A percentile compares a stretch with the other conserved stretches of the same genome.
Evolutionary conservation across 768 basidiomycete species (phyloP).

Genomic region (Pleurotus platypus): DNA sequence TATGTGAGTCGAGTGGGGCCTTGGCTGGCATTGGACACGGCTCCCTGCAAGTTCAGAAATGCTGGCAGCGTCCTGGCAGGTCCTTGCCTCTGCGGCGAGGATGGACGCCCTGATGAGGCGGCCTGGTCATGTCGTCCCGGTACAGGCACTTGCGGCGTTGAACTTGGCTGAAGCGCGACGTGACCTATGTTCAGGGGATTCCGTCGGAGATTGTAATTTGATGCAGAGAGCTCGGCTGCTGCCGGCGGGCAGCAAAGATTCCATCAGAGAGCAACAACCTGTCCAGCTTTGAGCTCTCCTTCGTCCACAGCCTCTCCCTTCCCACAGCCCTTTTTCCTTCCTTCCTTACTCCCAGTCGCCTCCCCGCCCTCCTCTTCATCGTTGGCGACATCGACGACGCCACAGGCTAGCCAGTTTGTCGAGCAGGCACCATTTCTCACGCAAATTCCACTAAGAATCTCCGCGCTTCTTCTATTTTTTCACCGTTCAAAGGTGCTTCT

Average conservation of each 20-base stretch:
- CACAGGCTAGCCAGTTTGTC: neutral
- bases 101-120: too few relatives aligned
- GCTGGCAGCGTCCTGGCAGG: too few relatives aligned
- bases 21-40: neutral
- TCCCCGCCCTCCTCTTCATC: conserved; percentile 10
- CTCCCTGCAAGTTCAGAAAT: too few relatives aligned
- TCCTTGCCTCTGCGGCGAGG: too few relatives aligned
- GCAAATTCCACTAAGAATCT: conserved; percentile 8
- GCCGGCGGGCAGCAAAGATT: conserved; percentile 20
- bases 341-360: conserved; percentile 19
- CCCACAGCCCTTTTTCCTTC: conserved; percentile 18
- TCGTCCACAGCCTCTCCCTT: conserved; percentile 21
- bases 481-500: conserved; percentile 9
- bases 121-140: neutral
- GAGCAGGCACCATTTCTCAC: conserved; percentile 8
- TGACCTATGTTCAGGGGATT: neutral
- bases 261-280: conserved; percentile 19
- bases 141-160: conserved; percentile 12
- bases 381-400: conserved; percentile 2
- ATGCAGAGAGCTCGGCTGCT: conserved; percentile 4
- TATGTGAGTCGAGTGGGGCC: neutral
- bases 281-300: conserved; percentile 17
- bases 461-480: conserved; percentile 10
- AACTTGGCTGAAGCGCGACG: neutral
- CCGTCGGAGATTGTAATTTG: conserved; percentile 13